Evolutionary conservation across 1,139 yeast species (phyloP), one percentile per base, ranked within the genome.

Genomic region (Debaryomycetaceae sp.): DNA sequence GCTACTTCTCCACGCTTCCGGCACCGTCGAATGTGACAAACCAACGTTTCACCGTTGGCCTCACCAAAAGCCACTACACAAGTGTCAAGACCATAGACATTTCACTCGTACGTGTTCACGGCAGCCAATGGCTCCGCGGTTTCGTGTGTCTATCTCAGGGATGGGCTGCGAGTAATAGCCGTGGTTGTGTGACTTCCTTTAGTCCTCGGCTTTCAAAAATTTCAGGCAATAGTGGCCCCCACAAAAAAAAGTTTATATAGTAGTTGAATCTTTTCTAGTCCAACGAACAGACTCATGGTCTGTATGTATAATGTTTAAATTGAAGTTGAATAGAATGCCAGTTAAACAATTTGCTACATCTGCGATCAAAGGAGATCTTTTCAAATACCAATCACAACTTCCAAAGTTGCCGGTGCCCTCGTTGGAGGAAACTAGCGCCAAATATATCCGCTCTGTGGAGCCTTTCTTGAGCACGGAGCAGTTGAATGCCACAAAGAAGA

Each of bases 391-490:
- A 65, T 75, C 77, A 39, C 74, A 83, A 38, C 77, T 93, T 47
- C 97, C 98, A 9, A 75, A 81, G 46, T 77, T 93, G 52, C 98
- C 98, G 1, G 96, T 93, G 9, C 99, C 99, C 1, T 68, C 84
- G 3, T 75, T 93, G 47, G 77, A 81, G 46, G 82, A 83, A 47
- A 88, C 97, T 11, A 79, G 87, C 34, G 65, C 73, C 22, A 80
- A 81, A 52, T 93, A 89, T 64, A 73, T 91, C 57, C 74, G 78
- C 52, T 76, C 93, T 2, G 81, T 93, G 45, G 79, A 79, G 57
- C 96, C 98, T 1, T 80, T 75, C 45, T 62, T 77, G 43, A 76
- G 79, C 24, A 69, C 71, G 41, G 64, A 66, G 22, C 87, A 87
- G 58, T 80, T 79, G 48, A 68, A 68, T 17, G 70, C 69, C 44